A percentile compares a stretch with the other conserved stretches of the same genome.
These are phyloP conservation scores for Singerocomus inundabilis DNA, from an alignment of 1,284 basidiomycete species.

Conservation along the genomic window DNA sequence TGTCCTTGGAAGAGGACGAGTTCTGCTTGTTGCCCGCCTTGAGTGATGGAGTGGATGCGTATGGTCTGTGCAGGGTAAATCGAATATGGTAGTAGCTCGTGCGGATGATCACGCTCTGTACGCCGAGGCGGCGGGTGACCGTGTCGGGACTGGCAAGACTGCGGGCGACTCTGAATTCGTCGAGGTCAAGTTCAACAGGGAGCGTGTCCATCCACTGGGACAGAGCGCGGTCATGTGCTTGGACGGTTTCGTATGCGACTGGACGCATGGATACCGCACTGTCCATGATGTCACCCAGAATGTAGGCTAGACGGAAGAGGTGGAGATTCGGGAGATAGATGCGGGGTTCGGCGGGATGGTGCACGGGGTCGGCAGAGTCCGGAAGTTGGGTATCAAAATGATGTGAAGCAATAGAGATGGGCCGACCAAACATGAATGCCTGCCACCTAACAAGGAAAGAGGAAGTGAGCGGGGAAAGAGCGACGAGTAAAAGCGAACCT, in stretches of 20 bases:
- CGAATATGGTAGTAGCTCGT: slow-evolving; percentile 76
- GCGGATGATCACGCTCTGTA: slow-evolving; percentile 75
- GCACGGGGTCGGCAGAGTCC: slow-evolving; percentile 55
- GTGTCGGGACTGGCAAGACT: slow-evolving; percentile 60
- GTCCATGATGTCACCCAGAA: slow-evolving; percentile 79
- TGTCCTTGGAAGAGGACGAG: slow-evolving; percentile 34
- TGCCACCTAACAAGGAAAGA: slow-evolving; percentile 58
- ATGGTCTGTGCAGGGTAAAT: slow-evolving; percentile 77
- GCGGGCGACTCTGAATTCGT: slow-evolving; percentile 68
- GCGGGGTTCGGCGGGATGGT: slow-evolving; percentile 57
- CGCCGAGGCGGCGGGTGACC: slow-evolving; percentile 58
- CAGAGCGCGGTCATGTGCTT: slow-evolving; percentile 64
- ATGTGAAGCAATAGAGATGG: slow-evolving; percentile 67
- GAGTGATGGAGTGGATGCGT: slow-evolving; percentile 45
- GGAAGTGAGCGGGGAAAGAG: slow-evolving; percentile 10
- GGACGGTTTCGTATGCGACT: slow-evolving; percentile 71
- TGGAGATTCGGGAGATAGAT: slow-evolving; percentile 71
- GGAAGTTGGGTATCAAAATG: slow-evolving; percentile 79
- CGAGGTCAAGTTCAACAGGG: slow-evolving; percentile 68
- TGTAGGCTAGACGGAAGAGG: slow-evolving; percentile 69
- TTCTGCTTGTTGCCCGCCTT: slow-evolving; percentile 23
- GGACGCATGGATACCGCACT: slow-evolving; percentile 73
- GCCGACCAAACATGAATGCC: slow-evolving; percentile 80
- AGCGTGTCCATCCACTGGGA: slow-evolving; percentile 71
- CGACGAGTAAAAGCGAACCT: slow-evolving; percentile 48